Evolutionary conservation across 2,329 filamentous ascomycete species (phyloP), one percentile per base, ranked within the genome.

Genomic region (Penicillium sp.): DNA sequence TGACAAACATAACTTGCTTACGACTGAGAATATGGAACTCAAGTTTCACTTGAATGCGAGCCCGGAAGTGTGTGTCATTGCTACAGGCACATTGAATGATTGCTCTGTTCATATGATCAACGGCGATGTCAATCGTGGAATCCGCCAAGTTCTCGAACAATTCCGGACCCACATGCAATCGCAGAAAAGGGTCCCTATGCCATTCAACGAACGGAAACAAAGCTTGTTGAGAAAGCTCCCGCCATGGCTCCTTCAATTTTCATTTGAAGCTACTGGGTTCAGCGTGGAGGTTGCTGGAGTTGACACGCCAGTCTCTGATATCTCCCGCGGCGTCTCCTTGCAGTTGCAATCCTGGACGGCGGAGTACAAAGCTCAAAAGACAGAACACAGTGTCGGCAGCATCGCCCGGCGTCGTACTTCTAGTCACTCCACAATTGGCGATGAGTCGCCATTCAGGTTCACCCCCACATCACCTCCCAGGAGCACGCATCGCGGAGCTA

Each of bases 31-130:
- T 1, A 85, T 97, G 59, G 95, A 99, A 69, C 76, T 97, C 58
- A 96, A 94, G 70, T 79, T 91, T 0, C 90, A 96, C 69, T 79
- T 98, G 12, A 94, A 87, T 64, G 94, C 94, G 5, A 88, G 90
- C 4, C 93, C 93, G 0, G 89, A 97, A 65, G 86, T 97, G 7
- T 89, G 90, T 49, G 92, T 98, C 10, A 86, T 92, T 55, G 86
- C 89, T 11, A 89, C 86, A 52, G 92, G 90, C 20, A 91, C 87
- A 62, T 79, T 97, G 2, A 90, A 96, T 71, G 96, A 92, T 0
- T 93, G 96, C 65, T 91, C 91, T 1, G 83, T 96, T 51, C 95
- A 92, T 70, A 89, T 99, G 82, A 88, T 97, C 8, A 88, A 94
- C 22, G 89, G 91, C 5, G 95, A 99, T 71, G 96, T 99, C 59